Conservation (phyloP, 768 basidiomycete species). For the Cyclocybe aegerita region DNA sequence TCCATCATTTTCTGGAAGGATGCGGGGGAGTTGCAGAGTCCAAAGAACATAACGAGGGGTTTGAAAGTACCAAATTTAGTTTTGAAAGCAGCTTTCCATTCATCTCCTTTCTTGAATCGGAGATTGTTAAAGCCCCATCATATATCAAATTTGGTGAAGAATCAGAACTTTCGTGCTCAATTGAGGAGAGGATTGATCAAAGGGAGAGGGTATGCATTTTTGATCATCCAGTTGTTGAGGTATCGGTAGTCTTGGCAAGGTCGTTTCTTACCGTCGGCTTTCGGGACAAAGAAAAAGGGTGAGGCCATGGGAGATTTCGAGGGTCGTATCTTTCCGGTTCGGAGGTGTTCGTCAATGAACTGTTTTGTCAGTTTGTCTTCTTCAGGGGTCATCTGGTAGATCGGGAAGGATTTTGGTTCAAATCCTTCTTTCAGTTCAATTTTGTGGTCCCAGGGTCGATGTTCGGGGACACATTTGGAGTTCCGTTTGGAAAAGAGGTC, state of each 20-base stretch:
- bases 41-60: constrained; percentile 19
- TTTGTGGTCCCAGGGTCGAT: constrained; percentile 2
- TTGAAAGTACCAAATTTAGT: constrained; percentile 22
- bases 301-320: constrained; percentile 19
- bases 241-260: constrained; percentile 32
- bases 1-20: constrained; percentile 17
- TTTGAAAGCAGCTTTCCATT: constrained; percentile 42
- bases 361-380: constrained; percentile 25
- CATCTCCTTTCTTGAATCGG: constrained; percentile 33
- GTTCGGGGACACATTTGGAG: constrained; percentile 2
- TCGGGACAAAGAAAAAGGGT: constrained; percentile 24
- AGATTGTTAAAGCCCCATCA: constrained; percentile 35
- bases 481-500: constrained; percentile 6
- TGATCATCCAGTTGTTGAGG: constrained; percentile 33
- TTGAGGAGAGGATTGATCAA: constrained; percentile 28
- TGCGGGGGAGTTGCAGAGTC: constrained; percentile 12
- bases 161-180: constrained; percentile 18
- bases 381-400: constrained; percentile 11
- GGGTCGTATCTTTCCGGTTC: constrained; percentile 17
- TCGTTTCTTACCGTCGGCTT: constrained; percentile 17
- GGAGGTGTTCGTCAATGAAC: constrained; percentile 23
- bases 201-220: constrained; percentile 35
- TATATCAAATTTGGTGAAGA: constrained; percentile 40
- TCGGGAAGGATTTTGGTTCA: not conserved
- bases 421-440: constrained; percentile 6